Conservation (phyloP, 2,329 filamentous ascomycete genomes). For the Aspergillus sp. region DNA sequence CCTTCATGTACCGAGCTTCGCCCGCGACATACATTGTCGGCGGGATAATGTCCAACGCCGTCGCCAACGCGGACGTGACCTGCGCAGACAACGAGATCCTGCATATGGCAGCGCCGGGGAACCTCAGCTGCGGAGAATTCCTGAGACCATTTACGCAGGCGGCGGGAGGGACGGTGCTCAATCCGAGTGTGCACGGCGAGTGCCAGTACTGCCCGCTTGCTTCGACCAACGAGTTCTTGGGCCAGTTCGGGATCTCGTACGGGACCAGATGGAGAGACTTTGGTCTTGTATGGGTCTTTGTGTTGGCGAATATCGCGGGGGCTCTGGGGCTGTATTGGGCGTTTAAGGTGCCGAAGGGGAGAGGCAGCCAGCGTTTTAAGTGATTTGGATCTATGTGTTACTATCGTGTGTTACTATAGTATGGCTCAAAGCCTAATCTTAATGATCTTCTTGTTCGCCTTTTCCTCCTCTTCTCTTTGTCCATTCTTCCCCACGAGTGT, state of each 20-base stretch:
- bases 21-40: slow-evolving; percentile 4
- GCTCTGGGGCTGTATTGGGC: background rate
- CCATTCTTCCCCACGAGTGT: too few relatives aligned
- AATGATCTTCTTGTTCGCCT: too few relatives aligned
- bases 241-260: background rate
- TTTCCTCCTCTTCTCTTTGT: too few relatives aligned
- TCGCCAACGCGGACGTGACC: background rate
- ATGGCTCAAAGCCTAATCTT: too few relatives aligned
- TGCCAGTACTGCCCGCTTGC: background rate
- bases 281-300: background rate
- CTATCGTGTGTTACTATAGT: too few relatives aligned
- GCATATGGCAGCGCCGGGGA: background rate
- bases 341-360: background rate
- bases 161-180: background rate
- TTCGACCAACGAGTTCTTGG: background rate
- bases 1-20: slow-evolving; percentile 5
- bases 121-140: background rate
- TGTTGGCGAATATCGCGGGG: background rate
- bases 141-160: background rate
- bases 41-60: background rate
- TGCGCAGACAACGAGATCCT: background rate
- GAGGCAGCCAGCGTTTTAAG: too few relatives aligned
- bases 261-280: background rate
- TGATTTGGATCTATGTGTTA: too few relatives aligned
- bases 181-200: background rate